A percentile compares a stretch with the other conserved stretches of the same genome.
These are phyloP conservation scores for Xylariaceae sp. DNA, from an alignment of 2,329 filamentous ascomycete species.

Conservation along the genomic window DNA sequence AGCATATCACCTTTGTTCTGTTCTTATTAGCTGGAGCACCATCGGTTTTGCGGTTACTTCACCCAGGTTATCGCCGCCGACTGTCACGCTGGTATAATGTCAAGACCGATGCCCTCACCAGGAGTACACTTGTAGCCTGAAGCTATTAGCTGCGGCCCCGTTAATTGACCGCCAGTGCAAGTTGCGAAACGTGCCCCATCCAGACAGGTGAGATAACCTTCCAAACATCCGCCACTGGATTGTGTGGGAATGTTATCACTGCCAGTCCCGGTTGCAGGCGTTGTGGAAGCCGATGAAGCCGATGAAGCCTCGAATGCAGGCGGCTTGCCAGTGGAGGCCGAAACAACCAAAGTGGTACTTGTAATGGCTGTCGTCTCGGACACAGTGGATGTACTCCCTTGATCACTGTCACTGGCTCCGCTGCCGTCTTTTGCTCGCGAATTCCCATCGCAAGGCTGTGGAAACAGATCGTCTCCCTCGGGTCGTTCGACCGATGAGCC, in stretches of 20 bases:
- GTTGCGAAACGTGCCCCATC: slow-evolving; percentile 18
- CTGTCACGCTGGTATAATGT: slow-evolving; percentile 11
- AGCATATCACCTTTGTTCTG: too few species aligned
- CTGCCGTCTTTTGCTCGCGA: slow-evolving; percentile 13
- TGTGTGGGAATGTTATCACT: slow-evolving; percentile 2
- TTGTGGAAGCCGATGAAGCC: neutral
- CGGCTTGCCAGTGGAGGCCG: too few species aligned
- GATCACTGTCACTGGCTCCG: neutral
- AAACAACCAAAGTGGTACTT: too few species aligned
- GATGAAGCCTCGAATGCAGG: neutral
- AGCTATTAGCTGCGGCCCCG: slow-evolving; percentile 13
- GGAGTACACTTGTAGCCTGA: slow-evolving; percentile 18
- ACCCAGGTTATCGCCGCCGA: too few species aligned
- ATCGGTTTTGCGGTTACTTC: too few species aligned
- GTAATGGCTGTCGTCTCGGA: too few species aligned
- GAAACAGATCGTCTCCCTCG: slow-evolving; percentile 28
- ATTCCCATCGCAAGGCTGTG: slow-evolving; percentile 28
- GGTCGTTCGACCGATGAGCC: slow-evolving; percentile 49
- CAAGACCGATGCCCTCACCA: slow-evolving; percentile 15
- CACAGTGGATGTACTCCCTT: too few species aligned
- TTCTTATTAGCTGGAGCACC: too few species aligned
- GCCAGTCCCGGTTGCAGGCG: neutral
- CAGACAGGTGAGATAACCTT: slow-evolving; percentile 23
- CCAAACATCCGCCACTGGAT: slow-evolving; percentile 9
- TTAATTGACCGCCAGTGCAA: slow-evolving; percentile 20